Base-by-base conservation (phyloP, 202 grass and related monocot genomes). In the Setaria italica region DNA sequence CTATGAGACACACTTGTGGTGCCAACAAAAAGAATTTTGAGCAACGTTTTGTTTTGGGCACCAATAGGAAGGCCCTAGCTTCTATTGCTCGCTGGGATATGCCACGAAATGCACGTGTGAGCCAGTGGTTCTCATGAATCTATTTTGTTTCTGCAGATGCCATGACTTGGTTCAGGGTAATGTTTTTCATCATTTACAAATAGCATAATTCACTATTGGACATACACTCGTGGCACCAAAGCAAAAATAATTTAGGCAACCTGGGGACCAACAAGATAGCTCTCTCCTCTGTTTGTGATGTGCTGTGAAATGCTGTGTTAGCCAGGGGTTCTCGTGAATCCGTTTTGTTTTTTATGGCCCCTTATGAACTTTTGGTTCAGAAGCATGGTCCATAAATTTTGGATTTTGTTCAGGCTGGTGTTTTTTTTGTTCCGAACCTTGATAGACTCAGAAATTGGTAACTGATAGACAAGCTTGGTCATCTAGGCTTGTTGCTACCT, bases 121-220 rank as follows among this genome's bases (percentile, higher is more conserved):
- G 25, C 53, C 62, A 30, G 30, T 62, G 72, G 32, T 14, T 78
- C 80, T 63, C 72, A 55, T 77, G 86, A 88, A 42, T 42, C 53
- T 34, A 29, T 83, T 72, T 87, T 55, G 54, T 41, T 70, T 60
- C 49, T 45, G 43, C 4, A 15, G 50, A 73, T 73, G 10, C 54
- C 37, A 32, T 65, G 46, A 57, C 69, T 70, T 78, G 11, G 64
- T 60, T 16, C 29, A 60, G 19, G 7, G 16, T 49, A 21, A 14
- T 75, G 9, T 19, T 66, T 63, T 17, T 6, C 16, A 16, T 74
- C 49, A 20, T 75, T 55, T 75, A 39, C 72, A 39, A 55, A 62
- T 62, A 62, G 3, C 58, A 12, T 30, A 62, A 30, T 62, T 62
- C 58, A 30, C 58, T 29, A 19, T 55, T 19, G 13, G 50, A 19